Evolutionary conservation across 2,329 filamentous ascomycete genomes (phyloP), one percentile per base, ranked within the genome.

Genomic region (Penicillium sp.): DNA sequence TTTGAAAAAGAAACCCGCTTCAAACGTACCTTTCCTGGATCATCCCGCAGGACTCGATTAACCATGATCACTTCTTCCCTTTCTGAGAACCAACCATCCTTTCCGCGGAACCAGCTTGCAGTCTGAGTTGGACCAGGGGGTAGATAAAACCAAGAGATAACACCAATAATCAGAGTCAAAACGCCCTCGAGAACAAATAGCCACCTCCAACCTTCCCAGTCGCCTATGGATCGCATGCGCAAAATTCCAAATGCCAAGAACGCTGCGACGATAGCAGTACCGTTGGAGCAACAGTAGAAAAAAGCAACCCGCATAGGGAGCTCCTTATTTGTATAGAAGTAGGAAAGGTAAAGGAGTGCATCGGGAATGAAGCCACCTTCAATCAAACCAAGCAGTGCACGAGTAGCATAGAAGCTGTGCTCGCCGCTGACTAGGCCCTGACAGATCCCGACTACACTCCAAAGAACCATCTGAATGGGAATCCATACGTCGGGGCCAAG

Each of bases 21-120:
- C 2, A 16, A 4, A 8, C 34, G 23, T 34, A 54, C 81, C 61
- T 84, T 84, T 27, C 74, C 76, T 0, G 80, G 79, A 50, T 82
- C 79, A 53, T 82, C 79, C 9, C 79, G 73, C 15, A 82, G 68
- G 21, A 85, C 50, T 47, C 55, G 49, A 66, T 87, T 89, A 15
- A 87, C 80, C 81, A 89, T 84, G 64, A 89, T 88, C 47, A 82
- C 78, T 65, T 88, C 86, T 66, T 89, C 83, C 0, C 80, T 77
- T 65, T 87, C 85, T 0, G 75, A 81, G 68, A 87, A 87, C 86
- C 85, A 87, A 7, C 53, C 53, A 29, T 78, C 61, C 34, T 82
- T 83, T 3, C 83, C 81, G 50, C 82, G 83, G 57, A 89, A 80
- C 47, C 78, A 72, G n/a, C 80, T 79, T 23, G 79, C 81, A 9